A percentile compares a stretch with the other conserved stretches of the same genome.
Evolutionary conservation across 2,329 filamentous ascomycete species (phyloP).

Genomic region (Talaromyces sp.): DNA sequence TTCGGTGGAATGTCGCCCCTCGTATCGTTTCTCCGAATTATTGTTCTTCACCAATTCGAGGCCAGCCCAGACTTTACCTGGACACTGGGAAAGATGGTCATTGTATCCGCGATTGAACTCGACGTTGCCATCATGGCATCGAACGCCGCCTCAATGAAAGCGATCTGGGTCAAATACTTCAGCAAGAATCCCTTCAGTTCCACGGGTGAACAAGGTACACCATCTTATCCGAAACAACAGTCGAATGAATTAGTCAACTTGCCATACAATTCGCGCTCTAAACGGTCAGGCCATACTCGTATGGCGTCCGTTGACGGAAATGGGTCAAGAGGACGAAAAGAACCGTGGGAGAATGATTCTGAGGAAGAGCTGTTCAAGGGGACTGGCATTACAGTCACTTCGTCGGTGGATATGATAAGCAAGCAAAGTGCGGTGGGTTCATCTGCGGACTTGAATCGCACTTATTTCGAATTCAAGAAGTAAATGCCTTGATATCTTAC

Average conservation of each 20-base stretch:
- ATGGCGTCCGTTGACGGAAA: neutral
- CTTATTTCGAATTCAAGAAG: conserved; percentile 11
- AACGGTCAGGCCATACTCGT: neutral
- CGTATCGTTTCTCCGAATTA: conserved; percentile 4
- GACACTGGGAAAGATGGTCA: conserved; percentile 6
- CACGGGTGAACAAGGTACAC: neutral
- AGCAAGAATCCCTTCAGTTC: neutral
- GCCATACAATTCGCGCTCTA: neutral
- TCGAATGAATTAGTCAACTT: conserved; percentile 3
- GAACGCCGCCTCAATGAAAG: conserved; percentile 11
- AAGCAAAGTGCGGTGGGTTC: neutral
- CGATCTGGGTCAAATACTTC: conserved; percentile 7
- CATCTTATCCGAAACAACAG: neutral
- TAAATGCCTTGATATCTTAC: neutral
- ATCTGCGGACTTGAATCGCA: neutral
- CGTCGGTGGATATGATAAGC: conserved; percentile 4
- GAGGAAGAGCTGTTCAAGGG: conserved; percentile 5
- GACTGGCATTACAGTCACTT: conserved; percentile 3
- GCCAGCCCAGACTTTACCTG: conserved; percentile 11
- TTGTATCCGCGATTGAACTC: conserved; percentile 11
- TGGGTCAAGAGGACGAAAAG: neutral
- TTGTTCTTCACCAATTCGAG: conserved; percentile 4
- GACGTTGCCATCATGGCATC: conserved; percentile 12
- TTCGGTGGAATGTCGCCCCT: conserved; percentile 1
- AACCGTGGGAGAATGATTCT: neutral